phyloP scores from a whole-genome alignment of 306 rosid genomes.

The Begonia peltatifolia region DNA sequence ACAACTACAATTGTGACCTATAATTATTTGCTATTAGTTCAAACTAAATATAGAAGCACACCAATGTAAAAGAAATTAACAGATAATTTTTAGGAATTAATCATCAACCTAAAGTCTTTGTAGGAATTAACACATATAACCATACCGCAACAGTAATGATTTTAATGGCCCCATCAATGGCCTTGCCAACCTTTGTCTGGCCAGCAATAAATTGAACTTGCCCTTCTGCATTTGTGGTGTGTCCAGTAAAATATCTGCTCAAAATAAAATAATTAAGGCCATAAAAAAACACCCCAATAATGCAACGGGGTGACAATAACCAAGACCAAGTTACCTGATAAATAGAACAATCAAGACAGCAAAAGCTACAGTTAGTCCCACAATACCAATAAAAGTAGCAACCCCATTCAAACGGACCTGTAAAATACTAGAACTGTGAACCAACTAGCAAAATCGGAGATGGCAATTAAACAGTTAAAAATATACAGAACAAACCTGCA shows the following conservation, averaged over 20 bases:
- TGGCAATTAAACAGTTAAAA: neutral
- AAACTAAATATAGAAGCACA: neutral
- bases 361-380: constrained; percentile 86
- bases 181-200: constrained; percentile 50
- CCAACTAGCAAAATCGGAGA: neutral
- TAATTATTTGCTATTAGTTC: neutral
- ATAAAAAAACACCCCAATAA: neutral
- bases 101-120: no score
- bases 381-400: constrained; percentile 88
- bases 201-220: constrained; percentile 43
- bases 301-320: neutral
- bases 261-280: constrained; percentile 6
- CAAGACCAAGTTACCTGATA: constrained; percentile 40
- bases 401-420: constrained; percentile 96
- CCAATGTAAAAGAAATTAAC: no score
- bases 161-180: constrained; percentile 78
- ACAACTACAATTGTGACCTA: constrained; percentile 92
- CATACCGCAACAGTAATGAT: constrained; percentile 92
- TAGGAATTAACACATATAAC: no score
- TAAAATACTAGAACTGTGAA: constrained; percentile 13
- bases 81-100: no score
- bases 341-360: constrained; percentile 62
- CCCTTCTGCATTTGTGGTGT: constrained; percentile 35
- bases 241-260: constrained; percentile 83
- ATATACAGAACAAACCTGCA: constrained; percentile 44